These are phyloP conservation scores for Acorus calamus DNA, from an alignment of 106 monocot genomes.

Conservation along the genomic window DNA sequence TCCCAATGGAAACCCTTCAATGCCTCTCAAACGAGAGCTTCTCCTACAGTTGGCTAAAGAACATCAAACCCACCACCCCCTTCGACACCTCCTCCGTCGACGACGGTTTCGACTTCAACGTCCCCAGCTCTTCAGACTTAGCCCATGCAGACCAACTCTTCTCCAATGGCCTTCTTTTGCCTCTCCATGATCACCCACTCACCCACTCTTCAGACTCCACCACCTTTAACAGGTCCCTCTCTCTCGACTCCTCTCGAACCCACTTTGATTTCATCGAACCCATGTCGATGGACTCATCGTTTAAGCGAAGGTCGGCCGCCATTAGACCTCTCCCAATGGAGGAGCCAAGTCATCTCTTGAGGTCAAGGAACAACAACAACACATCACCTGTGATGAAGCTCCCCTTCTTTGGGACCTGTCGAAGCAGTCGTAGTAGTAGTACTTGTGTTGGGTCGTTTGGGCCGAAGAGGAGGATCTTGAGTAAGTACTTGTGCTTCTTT, in stretches of 20 bases:
- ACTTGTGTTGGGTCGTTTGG: not conserved
- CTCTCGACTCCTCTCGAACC: no score
- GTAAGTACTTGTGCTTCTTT: constrained; percentile 26
- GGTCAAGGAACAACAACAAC: not conserved
- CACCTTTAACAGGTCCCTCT: not conserved
- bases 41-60: constrained; percentile 35
- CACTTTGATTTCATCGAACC: no score
- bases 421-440: not conserved
- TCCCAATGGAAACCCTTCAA: constrained; percentile 26
- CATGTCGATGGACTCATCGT: no score
- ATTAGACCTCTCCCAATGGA: not conserved
- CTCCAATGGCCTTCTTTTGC: constrained; percentile 13
- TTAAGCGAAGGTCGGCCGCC: not conserved
- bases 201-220: not conserved
- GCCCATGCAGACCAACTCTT: constrained; percentile 14
- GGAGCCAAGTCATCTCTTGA: not conserved
- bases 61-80: constrained; percentile 16
- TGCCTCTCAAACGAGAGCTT: constrained; percentile 35
- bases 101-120: constrained; percentile 15
- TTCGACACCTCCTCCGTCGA: constrained; percentile 13
- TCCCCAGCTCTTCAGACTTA: not conserved
- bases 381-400: not conserved
- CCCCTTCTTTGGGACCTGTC: not conserved
- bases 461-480: constrained; percentile 10
- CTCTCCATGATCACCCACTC: not conserved